phyloP scores from a whole-genome alignment of 192 early-diverging fungal genomes.

The Mortierella alpina region DNA sequence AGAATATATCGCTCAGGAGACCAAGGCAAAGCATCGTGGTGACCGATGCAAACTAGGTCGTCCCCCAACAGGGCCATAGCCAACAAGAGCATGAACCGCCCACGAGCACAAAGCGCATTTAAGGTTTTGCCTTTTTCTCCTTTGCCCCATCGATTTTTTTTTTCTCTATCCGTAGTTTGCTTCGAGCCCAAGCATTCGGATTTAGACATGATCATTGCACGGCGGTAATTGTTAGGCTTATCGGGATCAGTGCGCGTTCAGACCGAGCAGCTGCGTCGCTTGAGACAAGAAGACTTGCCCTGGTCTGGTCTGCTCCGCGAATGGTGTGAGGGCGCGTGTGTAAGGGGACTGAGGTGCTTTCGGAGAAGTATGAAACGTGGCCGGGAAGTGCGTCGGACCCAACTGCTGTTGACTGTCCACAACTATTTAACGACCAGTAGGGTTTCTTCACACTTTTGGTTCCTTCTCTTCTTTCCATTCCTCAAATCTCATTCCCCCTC shows the following conservation, averaged over 20 bases:
- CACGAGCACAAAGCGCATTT: neutral
- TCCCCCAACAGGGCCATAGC: neutral
- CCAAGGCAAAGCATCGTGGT: neutral
- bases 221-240: neutral
- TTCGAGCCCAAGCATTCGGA: neutral
- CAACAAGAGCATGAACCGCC: conserved; percentile 2
- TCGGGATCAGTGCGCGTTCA: too few species aligned
- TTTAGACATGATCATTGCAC: neutral
- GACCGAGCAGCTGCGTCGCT: too few species aligned
- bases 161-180: neutral
- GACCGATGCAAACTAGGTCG: neutral
- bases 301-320: too few species aligned
- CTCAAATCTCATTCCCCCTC: conserved; percentile 4
- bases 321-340: neutral
- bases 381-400: neutral
- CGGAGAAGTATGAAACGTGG: neutral
- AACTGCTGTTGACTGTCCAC: neutral
- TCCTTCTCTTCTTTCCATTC: conserved; percentile 7
- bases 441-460: conserved; percentile 2
- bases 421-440: neutral
- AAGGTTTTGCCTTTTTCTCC: neutral
- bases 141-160: conserved; percentile 22
- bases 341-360: neutral
- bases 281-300: too few species aligned
- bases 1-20: neutral